Conservation (phyloP, 2,329 filamentous ascomycete species). For the Cyphellophora europaea region DNA sequence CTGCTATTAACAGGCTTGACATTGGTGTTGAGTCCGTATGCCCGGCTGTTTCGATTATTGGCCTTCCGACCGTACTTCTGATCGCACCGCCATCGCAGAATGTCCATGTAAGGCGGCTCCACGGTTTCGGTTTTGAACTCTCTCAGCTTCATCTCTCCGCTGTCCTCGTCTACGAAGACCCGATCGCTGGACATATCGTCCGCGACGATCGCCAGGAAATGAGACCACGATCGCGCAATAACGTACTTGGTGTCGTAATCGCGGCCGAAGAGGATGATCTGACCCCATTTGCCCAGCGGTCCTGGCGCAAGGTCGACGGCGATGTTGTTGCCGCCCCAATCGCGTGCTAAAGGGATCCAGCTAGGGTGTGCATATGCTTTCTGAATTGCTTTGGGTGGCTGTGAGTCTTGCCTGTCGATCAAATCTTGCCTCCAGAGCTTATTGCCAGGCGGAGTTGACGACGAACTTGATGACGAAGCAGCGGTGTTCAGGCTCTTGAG, state of each 20-base stretch:
- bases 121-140: slow-evolving; percentile 85
- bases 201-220: slow-evolving; percentile 75
- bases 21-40: slow-evolving; percentile 45
- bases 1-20: slow-evolving; percentile 36
- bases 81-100: slow-evolving; percentile 88
- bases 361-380: slow-evolving; percentile 87
- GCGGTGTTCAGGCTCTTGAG: slow-evolving; percentile 61
- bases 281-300: slow-evolving; percentile 83
- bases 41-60: slow-evolving; percentile 34
- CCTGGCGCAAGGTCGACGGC: slow-evolving; percentile 88
- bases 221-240: slow-evolving; percentile 81
- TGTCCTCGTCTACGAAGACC: slow-evolving; percentile 88
- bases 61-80: slow-evolving; percentile 72
- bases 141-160: slow-evolving; percentile 77
- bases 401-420: slow-evolving; percentile 72
- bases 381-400: slow-evolving; percentile 77
- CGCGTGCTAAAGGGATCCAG: slow-evolving; percentile 92
- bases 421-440: slow-evolving; percentile 75
- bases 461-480: slow-evolving; percentile 60
- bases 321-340: slow-evolving; percentile 98
- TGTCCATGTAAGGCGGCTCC: slow-evolving; percentile 88
- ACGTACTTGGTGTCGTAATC: slow-evolving; percentile 99
- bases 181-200: slow-evolving; percentile 87
- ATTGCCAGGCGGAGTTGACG: slow-evolving; percentile 35
- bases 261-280: slow-evolving; percentile 90